These are phyloP conservation scores for Globisporangium nunn DNA, from an alignment of 352 stramenopile genomes.

Conservation along the genomic window DNA sequence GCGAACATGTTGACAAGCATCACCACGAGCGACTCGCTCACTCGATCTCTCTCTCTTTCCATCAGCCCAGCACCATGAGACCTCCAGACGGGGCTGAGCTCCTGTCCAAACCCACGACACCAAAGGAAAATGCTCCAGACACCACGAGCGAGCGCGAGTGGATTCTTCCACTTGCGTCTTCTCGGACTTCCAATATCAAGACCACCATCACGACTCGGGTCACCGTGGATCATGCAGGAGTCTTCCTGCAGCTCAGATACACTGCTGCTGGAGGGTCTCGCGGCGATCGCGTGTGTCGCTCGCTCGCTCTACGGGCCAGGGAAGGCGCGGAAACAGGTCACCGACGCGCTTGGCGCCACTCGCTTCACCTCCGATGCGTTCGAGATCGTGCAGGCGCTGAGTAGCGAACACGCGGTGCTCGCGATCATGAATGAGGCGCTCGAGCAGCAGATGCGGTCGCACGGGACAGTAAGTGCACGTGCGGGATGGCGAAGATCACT, in stretches of 20 bases:
- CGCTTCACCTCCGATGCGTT: conserved; percentile 14
- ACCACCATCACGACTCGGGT: no score
- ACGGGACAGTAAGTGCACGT: conserved; percentile 3
- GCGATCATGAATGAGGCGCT: conserved; percentile 8
- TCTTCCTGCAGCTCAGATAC: neutral
- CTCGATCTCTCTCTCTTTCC: no score
- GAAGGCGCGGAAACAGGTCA: conserved; percentile 12
- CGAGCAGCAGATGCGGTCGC: conserved; percentile 3
- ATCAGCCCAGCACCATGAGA: no score
- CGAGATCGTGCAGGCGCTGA: conserved; percentile 4
- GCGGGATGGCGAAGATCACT: neutral
- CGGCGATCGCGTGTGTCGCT: conserved; percentile 5
- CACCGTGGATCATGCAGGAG: neutral
- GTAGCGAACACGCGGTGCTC: conserved; percentile 11
- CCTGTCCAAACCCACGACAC: no score
- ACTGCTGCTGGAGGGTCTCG: conserved; percentile 2
- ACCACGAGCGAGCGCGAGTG: neutral
- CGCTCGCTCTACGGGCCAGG: conserved; percentile 9
- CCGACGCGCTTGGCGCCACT: conserved; percentile 4
- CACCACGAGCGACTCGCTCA: neutral
- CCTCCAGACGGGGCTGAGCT: no score
- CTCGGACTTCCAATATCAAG: neutral
- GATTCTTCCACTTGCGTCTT: neutral
- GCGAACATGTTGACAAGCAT: neutral
- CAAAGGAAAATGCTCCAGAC: no score